These are phyloP conservation scores for Plenodomus lindquistii DNA, from an alignment of 2,329 filamentous ascomycete species.

Conservation along the genomic window DNA sequence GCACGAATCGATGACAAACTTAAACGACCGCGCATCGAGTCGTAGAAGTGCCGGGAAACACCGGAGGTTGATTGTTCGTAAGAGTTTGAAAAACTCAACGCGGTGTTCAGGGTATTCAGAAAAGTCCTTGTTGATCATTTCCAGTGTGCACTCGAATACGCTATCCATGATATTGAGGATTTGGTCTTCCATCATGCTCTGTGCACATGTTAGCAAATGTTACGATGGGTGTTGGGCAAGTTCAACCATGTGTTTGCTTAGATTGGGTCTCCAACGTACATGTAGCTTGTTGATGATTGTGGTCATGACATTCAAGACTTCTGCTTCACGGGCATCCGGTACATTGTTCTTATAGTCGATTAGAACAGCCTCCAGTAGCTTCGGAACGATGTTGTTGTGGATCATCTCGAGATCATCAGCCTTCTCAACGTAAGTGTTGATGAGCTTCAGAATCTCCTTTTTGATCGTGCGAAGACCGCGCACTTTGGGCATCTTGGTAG, in stretches of 20 bases:
- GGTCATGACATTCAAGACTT: constrained; percentile 96
- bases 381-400: constrained; percentile 91
- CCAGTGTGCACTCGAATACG: constrained; percentile 95
- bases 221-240: constrained; percentile 25
- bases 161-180: constrained; percentile 97
- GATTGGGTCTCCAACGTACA: constrained; percentile 68
- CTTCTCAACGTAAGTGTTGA: constrained; percentile 97
- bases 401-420: constrained; percentile 95
- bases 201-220: constrained; percentile 25
- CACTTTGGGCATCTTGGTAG: constrained; percentile 96
- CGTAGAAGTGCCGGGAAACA: constrained; percentile 95
- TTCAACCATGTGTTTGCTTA: constrained; percentile 54
- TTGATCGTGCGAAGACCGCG: constrained; percentile 96
- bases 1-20: constrained; percentile 98
- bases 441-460: constrained; percentile 98
- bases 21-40: constrained; percentile 95
- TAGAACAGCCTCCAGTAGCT: constrained; percentile 88
- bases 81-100: constrained; percentile 98
- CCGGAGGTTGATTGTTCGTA: constrained; percentile 93
- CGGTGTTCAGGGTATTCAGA: constrained; percentile 98
- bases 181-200: constrained; percentile 97
- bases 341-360: constrained; percentile 98
- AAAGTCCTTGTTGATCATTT: constrained; percentile 99
- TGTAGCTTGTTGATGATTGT: constrained; percentile 96
- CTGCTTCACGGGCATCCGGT: constrained; percentile 89